A percentile compares a stretch with the other conserved stretches of the same genome.
Evolutionary conservation across 129 eudicot genomes (phyloP).

Genomic region (Rutidosis leptorrhynchoides): DNA sequence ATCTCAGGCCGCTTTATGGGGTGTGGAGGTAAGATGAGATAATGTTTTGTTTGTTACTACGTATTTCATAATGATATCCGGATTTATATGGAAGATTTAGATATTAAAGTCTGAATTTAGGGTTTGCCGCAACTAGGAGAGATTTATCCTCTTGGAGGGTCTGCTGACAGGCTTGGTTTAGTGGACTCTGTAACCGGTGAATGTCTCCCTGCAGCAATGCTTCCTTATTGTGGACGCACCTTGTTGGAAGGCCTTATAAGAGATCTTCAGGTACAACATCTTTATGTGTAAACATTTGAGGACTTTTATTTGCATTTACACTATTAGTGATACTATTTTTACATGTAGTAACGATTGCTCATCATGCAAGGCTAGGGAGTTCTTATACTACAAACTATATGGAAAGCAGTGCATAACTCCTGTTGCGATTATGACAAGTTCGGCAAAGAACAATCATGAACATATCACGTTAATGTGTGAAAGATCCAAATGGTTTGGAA

Average conservation of each 20-base stretch:
- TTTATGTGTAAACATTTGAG: slow-evolving; percentile 10
- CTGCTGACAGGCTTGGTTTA: slow-evolving; percentile 98
- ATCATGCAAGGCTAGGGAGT: slow-evolving; percentile 87
- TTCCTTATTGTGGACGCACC: slow-evolving; percentile 89
- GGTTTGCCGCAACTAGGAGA: slow-evolving; percentile 96
- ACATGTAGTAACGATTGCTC: slow-evolving; percentile 23
- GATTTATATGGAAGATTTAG: slow-evolving; percentile 7
- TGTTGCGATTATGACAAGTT: slow-evolving; percentile 96
- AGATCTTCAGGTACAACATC: slow-evolving; percentile 80
- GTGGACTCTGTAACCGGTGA: slow-evolving; percentile 86
- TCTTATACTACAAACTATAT: slow-evolving; percentile 78
- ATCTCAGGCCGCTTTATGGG: slow-evolving; percentile 96
- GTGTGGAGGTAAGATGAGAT: slow-evolving; percentile 62
- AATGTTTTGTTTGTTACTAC: slow-evolving; percentile 7
- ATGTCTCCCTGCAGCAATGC: slow-evolving; percentile 99
- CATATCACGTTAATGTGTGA: slow-evolving; percentile 78
- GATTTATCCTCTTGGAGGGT: slow-evolving; percentile 98
- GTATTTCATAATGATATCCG: slow-evolving; percentile 4
- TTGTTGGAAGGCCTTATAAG: slow-evolving; percentile 96
- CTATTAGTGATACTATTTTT: background rate
- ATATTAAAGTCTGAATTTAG: slow-evolving; percentile 45
- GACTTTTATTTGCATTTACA: slow-evolving; percentile 19
- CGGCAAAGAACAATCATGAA: slow-evolving; percentile 88
- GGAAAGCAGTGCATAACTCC: slow-evolving; percentile 95
- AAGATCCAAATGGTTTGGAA: slow-evolving; percentile 84